phyloP scores from a whole-genome alignment of 164 flowering plant species.

The Hamamelis virginiana region DNA sequence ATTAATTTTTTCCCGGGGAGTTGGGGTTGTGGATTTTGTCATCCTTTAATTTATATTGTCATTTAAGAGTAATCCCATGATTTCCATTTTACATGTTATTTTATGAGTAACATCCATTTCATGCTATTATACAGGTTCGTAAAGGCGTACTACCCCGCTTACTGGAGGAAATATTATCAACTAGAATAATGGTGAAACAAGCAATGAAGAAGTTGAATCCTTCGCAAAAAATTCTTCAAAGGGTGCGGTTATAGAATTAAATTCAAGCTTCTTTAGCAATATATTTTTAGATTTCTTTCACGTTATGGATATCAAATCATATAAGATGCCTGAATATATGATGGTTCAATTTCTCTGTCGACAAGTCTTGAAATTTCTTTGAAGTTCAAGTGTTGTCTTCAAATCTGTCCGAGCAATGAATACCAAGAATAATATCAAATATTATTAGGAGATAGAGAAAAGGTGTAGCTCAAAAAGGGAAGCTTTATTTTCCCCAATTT shows the following conservation, averaged over 20 bases:
- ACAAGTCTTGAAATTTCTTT: too few species aligned
- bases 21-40: too few species aligned
- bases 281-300: neutral
- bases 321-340: too few species aligned
- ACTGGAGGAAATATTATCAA: conserved; percentile 88
- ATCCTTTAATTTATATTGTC: too few species aligned
- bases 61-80: too few species aligned
- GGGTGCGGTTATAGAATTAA: conserved; percentile 42
- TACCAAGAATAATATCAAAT: neutral
- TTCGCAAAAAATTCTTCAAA: conserved; percentile 62
- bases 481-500: too few species aligned
- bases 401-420: neutral
- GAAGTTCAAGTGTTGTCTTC: neutral
- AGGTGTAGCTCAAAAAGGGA: too few species aligned
- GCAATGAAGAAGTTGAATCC: conserved; percentile 83
- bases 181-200: conserved; percentile 91
- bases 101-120: too few species aligned
- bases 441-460: neutral
- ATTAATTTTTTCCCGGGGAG: too few species aligned
- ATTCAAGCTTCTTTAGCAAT: neutral
- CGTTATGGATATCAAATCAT: neutral
- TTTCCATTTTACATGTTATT: too few species aligned
- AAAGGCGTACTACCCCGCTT: conserved; percentile 91
- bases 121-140: conserved; percentile 47
- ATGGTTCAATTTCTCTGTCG: too few species aligned